Percentiles rank a stretch among this genome's conserved stretches.
Conservation (phyloP, 371 early-diverging fungal species). For the Dichotomocladium elegans region DNA sequence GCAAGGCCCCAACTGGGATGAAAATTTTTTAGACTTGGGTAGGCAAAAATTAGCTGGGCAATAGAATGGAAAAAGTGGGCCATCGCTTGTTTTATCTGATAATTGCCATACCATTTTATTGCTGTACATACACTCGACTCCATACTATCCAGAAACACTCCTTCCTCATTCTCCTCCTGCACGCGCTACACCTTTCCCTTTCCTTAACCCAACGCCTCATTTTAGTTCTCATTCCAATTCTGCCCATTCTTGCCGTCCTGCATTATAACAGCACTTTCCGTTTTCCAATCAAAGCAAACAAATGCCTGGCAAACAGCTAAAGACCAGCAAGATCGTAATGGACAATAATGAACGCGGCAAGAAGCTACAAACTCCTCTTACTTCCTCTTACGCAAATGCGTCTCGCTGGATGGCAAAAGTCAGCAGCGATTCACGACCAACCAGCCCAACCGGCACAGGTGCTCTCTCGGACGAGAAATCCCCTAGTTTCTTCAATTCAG, state of each 20-base stretch:
- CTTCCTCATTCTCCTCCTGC: too few relatives aligned
- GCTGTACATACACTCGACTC: not conserved
- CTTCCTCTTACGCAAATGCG: constrained; percentile 14
- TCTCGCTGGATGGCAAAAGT: constrained; percentile 19
- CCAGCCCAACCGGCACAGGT: constrained; percentile 6
- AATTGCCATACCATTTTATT: too few relatives aligned
- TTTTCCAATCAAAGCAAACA: not conserved
- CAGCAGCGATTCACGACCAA: constrained; percentile 15
- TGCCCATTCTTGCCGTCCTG: too few relatives aligned
- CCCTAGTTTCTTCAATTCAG: constrained; percentile 5
- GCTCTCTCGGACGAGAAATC: constrained; percentile 12
- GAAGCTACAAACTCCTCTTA: constrained; percentile 7
- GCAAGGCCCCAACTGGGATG: too few relatives aligned
- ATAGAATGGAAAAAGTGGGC: too few relatives aligned
- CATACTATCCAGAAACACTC: too few relatives aligned
- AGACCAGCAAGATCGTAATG: not conserved
- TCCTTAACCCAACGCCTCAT: too few relatives aligned
- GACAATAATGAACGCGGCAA: not conserved
- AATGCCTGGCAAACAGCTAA: constrained; percentile 1
- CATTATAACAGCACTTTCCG: too few relatives aligned
- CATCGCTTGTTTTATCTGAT: too few relatives aligned
- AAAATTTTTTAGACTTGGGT: too few relatives aligned
- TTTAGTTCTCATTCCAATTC: not conserved
- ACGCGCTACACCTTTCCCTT: too few relatives aligned
- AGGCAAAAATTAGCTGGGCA: too few relatives aligned